A percentile compares a stretch with the other conserved stretches of the same genome.
These are phyloP conservation scores for Physcomitrellopsis africana DNA, from an alignment of 225 moss, liverwort and hornwort genomes.

Conservation along the genomic window DNA sequence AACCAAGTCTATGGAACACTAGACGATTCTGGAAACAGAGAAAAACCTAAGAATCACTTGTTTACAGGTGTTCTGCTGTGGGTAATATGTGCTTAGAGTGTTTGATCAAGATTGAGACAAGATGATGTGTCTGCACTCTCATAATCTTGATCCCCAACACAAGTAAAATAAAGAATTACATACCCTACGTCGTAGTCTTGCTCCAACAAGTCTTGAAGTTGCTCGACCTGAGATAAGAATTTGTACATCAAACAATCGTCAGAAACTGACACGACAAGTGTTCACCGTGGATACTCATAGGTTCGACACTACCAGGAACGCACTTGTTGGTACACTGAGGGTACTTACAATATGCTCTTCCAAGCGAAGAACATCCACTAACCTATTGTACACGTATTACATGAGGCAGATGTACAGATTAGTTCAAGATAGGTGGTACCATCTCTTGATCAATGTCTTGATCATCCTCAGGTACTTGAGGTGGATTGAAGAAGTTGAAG, in stretches of 20 bases:
- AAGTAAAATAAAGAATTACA: conserved; percentile 22
- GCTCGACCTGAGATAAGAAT: conserved; percentile 61
- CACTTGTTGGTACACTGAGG: not conserved
- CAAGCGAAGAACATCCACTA: not conserved
- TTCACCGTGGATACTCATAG: not conserved
- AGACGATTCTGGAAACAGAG: not conserved
- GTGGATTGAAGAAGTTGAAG: conserved; percentile 90
- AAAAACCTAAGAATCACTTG: not conserved
- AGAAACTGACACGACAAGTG: not conserved
- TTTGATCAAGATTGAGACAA: not conserved
- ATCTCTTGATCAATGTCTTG: conserved; percentile 85
- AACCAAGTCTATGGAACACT: not conserved
- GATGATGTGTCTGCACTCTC: not conserved
- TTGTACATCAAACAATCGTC: not conserved
- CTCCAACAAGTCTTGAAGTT: conserved; percentile 93
- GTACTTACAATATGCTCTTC: not conserved
- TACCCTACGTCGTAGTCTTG: conserved; percentile 92
- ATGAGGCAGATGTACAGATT: not conserved
- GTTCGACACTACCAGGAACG: not conserved
- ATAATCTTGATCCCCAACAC: not conserved
- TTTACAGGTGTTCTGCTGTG: not conserved
- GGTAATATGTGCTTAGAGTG: not conserved
- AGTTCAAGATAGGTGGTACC: conserved; percentile 30
- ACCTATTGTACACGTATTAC: not conserved
- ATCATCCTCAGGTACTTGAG: conserved; percentile 95